phyloP scores from a whole-genome alignment of 441 rosid genomes.

The Populus hybrid region DNA sequence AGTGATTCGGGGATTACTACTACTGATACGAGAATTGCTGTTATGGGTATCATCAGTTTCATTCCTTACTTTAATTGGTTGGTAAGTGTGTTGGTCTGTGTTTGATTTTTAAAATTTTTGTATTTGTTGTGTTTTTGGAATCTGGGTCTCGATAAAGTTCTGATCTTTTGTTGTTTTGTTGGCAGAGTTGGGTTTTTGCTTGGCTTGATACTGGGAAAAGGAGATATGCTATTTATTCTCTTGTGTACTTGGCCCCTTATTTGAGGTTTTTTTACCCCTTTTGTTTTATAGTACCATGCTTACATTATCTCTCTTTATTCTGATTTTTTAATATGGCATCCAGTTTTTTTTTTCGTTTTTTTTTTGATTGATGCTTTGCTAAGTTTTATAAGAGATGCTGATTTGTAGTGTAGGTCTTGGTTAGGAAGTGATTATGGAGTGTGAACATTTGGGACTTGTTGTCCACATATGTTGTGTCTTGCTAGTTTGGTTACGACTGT shows the following conservation, averaged over 20 bases:
- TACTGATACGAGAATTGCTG: constrained; percentile 74
- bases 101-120: not conserved
- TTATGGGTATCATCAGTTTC: constrained; percentile 87
- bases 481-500: not conserved
- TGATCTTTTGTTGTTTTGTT: not conserved
- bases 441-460: not conserved
- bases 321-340: not conserved
- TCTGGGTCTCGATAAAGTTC: constrained; percentile 2
- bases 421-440: not conserved
- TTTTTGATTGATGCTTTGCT: not conserved
- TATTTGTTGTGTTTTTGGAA: not conserved
- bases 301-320: not conserved
- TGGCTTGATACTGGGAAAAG: constrained; percentile 93
- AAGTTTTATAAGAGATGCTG: not conserved
- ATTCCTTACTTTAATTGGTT: constrained; percentile 98
- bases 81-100: constrained; percentile 32
- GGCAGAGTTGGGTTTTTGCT: constrained; percentile 96
- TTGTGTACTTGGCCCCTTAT: constrained; percentile 81
- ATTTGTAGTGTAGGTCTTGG: not conserved
- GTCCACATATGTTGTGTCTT: not conserved
- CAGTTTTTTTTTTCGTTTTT: too few species aligned
- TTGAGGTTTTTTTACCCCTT: constrained; percentile 42
- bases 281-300: not conserved
- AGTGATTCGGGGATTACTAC: constrained; percentile 44
- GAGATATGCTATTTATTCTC: constrained; percentile 70